phyloP scores from a whole-genome alignment of 2,329 filamentous ascomycete genomes.

The Monilinia fructicola region DNA sequence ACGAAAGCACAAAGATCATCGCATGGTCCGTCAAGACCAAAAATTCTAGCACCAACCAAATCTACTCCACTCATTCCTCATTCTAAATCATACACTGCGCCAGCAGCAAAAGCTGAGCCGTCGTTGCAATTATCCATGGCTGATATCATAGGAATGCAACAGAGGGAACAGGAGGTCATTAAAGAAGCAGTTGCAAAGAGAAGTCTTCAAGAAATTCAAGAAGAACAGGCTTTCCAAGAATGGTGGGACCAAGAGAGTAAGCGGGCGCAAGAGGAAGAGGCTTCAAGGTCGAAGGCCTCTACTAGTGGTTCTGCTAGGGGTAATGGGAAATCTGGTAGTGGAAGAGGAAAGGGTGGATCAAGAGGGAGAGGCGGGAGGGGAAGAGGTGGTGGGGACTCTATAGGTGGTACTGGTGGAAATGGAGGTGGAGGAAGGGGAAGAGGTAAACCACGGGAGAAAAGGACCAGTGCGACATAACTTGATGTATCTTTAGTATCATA shows the following conservation, averaged over 20 bases:
- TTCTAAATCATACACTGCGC: constrained; percentile 59
- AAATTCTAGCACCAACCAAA: constrained; percentile 34
- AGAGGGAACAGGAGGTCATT: constrained; percentile 77
- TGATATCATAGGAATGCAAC: constrained; percentile 86
- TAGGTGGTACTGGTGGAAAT: constrained; percentile 16
- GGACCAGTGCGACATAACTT: background rate
- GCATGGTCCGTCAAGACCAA: constrained; percentile 25
- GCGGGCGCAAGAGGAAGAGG: constrained; percentile 54
- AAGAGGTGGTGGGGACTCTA: constrained; percentile 13
- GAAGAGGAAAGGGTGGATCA: constrained; percentile 28
- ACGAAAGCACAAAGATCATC: constrained; percentile 27
- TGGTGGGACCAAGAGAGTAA: constrained; percentile 91
- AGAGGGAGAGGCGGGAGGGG: constrained; percentile 26
- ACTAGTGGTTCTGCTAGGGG: constrained; percentile 27
- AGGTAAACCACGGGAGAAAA: constrained; percentile 26
- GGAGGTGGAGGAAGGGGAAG: constrained; percentile 23
- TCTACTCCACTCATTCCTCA: constrained; percentile 52
- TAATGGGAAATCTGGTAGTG: constrained; percentile 32
- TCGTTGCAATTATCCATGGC: constrained; percentile 72
- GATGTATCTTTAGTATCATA: constrained; percentile 11
- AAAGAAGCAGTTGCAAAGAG: constrained; percentile 84
- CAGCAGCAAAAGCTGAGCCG: constrained; percentile 60
- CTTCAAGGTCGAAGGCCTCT: constrained; percentile 28
- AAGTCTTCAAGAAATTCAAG: constrained; percentile 89
- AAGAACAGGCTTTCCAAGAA: constrained; percentile 94